Base-by-base conservation (phyloP, 768 basidiomycete species). In the Amanita pseudoporphyria region DNA sequence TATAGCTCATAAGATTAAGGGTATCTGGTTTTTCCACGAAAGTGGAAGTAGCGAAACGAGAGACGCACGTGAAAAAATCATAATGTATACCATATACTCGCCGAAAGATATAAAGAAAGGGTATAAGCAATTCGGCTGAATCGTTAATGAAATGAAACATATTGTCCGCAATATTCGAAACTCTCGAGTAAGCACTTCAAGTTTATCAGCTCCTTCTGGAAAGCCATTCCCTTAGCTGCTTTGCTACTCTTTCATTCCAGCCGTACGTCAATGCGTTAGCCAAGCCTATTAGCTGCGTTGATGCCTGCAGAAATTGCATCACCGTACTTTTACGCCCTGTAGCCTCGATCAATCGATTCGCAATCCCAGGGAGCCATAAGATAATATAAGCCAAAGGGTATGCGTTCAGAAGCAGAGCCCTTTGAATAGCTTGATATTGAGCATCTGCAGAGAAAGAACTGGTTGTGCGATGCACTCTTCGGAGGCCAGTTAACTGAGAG, bases 311-410 rank as follows among this genome's bases (percentile, higher is more conserved):
- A 32, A 49, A 45, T 30, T 52, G 51, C 18, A 46, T 42, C 13
- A 53, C 39, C 33, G 46, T 35, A 22, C 45, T 46, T 36, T 31
- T 22, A 36, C 36, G 28, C 7, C 55, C 53, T 6, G 54, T 45
- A 32, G 52, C 52, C 44, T 55, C 54, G 26, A 56, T 46, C 19
- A 53, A 37, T 13, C 54, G 52, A 47, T 56, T 56, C 22, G 32
- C 49, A 5, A 56, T 30, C 18, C 53, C 54, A 9, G 54, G 54
- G 26, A 56, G 45, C 55, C 55, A 56, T 9, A 56, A 24, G 10
- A 56, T 24, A 33, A 56, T 56, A 37, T 56, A 56, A 19, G 48
- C 47, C 33, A 56, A 33, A 10, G 53, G 55, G 35, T 56, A 56
- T 9, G 55, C 55, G 26, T 52, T 56, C 6, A 56, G 49, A 16